Evolutionary conservation across 2,329 filamentous ascomycete genomes (phyloP), one percentile per base, ranked within the genome.

Genomic region (Fusarium buharicum): DNA sequence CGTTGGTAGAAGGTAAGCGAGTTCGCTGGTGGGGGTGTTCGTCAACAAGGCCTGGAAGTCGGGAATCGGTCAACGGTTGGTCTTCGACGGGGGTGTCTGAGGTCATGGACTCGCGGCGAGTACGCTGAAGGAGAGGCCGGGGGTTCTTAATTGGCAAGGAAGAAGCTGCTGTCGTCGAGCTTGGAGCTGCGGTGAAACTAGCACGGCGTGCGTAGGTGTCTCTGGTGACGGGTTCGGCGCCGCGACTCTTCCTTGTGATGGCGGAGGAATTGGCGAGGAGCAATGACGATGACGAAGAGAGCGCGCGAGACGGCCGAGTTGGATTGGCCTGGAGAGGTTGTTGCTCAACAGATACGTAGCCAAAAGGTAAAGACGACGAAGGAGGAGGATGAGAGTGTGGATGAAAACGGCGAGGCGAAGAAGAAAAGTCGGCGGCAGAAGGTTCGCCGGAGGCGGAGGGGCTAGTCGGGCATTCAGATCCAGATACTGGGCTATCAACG

Each of bases 141-240:
- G 80, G 76, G 50, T 75, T 77, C 55, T 73, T 79, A 51, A 81
- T 46, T 40, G 45, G 53, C 30, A 62, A 62, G 6, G 59, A 63
- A 10, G 40, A 45, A 18, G 31, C 36, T 6, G 55, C 41, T 13
- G 43, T 51, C 30, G 51, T 68, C 12, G 81, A 75, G 81, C 54
- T 86, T 82, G 34, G 87, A 86, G 50, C 67, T 57, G 83, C 57
- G 17, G 90, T 88, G 64, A 85, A 89, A 73, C 81, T 88, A 53
- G 86, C 81, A 70, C 82, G 81, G 55, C 86, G 85, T 61, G 84
- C 81, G 73, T 84, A 81, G 61, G 80, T 79, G 52, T 83, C 81
- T 58, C 82, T 84, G 27, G 83, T 84, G 62, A 84, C 84, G 30
- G 87, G 81, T 69, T 90, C 86, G 53, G 82, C 82, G 72, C 85